phyloP scores from a whole-genome alignment of 805 yeast species.

The Dipodascopsis tothii region DNA sequence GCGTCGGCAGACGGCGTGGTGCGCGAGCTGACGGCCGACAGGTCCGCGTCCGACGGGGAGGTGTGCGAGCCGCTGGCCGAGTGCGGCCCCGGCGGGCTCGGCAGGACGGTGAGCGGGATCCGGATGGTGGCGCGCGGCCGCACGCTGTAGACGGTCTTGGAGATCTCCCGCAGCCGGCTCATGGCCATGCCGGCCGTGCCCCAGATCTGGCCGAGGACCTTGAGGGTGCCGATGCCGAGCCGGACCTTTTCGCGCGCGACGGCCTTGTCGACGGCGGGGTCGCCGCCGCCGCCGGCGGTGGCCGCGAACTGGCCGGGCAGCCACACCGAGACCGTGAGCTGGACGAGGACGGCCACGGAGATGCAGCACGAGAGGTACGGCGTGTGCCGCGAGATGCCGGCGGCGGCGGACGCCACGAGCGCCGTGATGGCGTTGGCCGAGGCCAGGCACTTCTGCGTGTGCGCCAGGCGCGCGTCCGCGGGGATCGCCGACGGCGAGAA shows the following conservation, averaged over 20 bases:
- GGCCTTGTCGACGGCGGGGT: background rate
- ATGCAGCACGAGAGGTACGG: conserved; percentile 15
- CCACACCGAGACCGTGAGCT: conserved; percentile 15
- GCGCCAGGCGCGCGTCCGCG: background rate
- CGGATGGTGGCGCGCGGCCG: too few species aligned
- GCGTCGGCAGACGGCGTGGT: too few species aligned
- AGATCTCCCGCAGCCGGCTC: conserved; percentile 4
- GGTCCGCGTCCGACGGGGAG: too few species aligned
- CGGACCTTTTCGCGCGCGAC: conserved; percentile 7
- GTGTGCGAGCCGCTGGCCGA: too few species aligned
- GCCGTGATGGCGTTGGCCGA: conserved; percentile 8
- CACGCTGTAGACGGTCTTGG: background rate
- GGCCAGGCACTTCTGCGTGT: conserved; percentile 8
- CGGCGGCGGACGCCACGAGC: conserved; percentile 6
- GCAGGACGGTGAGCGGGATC: too few species aligned
- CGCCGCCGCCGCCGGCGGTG: background rate
- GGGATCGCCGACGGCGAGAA: background rate
- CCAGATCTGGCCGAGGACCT: conserved; percentile 8
- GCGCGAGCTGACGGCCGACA: too few species aligned
- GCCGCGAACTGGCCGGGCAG: background rate
- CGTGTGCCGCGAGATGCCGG: conserved; percentile 5
- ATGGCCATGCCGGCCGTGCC: conserved; percentile 6
- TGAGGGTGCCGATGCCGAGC: conserved; percentile 7
- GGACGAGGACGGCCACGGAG: conserved; percentile 6
- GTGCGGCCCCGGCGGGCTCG: too few species aligned